Evolutionary conservation across 2,329 filamentous ascomycete species (phyloP), one percentile per base, ranked within the genome.

Genomic region (Aspergillus sergii): DNA sequence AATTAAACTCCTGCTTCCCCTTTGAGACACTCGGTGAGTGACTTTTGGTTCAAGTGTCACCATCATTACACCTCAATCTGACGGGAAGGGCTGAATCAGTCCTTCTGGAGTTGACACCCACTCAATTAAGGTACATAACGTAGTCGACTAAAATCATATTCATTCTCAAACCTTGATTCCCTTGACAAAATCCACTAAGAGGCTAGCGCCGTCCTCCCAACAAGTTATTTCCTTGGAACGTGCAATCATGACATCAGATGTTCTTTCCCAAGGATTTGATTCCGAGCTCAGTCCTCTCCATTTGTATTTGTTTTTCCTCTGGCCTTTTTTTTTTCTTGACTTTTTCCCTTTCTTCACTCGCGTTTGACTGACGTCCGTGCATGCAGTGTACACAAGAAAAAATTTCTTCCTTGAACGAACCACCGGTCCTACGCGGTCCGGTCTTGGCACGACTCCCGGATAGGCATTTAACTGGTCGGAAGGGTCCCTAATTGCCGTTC

Each of bases 221-320:
- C 51, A 55, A n/a, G 51, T 55, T 55, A 55, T 55, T 55, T 36
- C 51, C 51, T 55, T 55, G 51, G 51, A 55, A 55, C 51, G 21
- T 55, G 34, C 32, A 30, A 55, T 39, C 11, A 55, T 55, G 51
- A 55, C 51, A 55, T 55, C 51, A 55, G 51, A 55, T 26, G 6
- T 21, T 19, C 14, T 32, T 32, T 9, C 28, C n/a, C 28, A 23
- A 32, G 48, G 48, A 34, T 34, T 51, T 19, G 26, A 51, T 34
- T 32, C 48, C 28, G 28, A 10, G 23, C 21, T 50, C 26, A 30
- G 23, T 50, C 46, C 26, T 28, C 26, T 30, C 26, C 28, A 19
- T 53, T 53, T 53, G 50, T n/a, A 19, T 36, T 54, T 54, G 8
- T 19, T 36, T 34, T 36, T 23, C 23, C 5, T 14, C 23, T 9